phyloP scores from a whole-genome alignment of 148 eudicot species.

The Cornus controversa region DNA sequence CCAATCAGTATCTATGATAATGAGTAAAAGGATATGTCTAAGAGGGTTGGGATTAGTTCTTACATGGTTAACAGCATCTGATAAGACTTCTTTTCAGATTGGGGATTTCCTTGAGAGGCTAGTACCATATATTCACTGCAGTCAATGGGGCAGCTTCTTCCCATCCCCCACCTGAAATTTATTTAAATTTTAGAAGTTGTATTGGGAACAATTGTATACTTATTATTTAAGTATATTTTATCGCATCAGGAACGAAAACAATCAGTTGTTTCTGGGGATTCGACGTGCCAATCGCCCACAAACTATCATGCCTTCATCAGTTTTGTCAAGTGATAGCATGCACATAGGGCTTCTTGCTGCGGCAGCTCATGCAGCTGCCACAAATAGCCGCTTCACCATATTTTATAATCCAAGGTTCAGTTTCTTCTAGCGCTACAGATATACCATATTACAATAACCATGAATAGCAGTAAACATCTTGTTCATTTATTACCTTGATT shows the following conservation, averaged over 20 bases:
- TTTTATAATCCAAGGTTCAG: constrained; percentile 73
- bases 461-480: not conserved
- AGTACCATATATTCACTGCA: not conserved
- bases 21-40: not conserved
- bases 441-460: not conserved
- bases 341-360: constrained; percentile 87
- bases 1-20: not conserved
- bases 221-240: not conserved
- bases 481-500: constrained; percentile 9
- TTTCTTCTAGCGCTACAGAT: constrained; percentile 9
- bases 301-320: constrained; percentile 78
- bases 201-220: not conserved
- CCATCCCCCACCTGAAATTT: not conserved
- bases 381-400: constrained; percentile 76
- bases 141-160: not conserved
- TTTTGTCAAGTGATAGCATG: constrained; percentile 83
- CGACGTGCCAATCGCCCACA: constrained; percentile 79
- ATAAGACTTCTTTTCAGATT: not conserved
- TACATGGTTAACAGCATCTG: not conserved
- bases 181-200: too few relatives aligned
- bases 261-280: constrained; percentile 70
- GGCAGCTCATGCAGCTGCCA: constrained; percentile 82
- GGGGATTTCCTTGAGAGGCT: not conserved
- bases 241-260: constrained; percentile 60
- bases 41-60: not conserved